Base-by-base conservation (phyloP, 768 basidiomycete genomes). In the Russula compacta region DNA sequence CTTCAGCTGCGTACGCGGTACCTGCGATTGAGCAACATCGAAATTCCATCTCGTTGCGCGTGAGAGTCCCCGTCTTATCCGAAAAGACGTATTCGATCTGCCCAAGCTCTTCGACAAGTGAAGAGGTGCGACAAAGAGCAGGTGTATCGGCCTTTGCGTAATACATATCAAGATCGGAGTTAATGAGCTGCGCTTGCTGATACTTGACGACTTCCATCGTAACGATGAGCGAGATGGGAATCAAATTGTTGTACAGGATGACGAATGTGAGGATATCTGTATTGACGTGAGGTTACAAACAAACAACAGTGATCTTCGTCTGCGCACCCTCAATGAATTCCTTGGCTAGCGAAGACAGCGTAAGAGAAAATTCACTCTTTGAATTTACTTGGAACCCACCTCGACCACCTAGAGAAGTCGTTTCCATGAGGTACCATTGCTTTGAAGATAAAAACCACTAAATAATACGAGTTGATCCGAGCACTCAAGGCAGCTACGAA, bases 161-260 rank as follows among this genome's bases (percentile, higher is more conserved):
- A 74, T 99, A 99, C 95, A 99, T 98, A 75, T 99, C 97, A 53
- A 95, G 83, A 73, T 95, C 97, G 29, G 83, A 93, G 73, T 98
- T 99, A 79, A 99, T 99, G 55, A 98, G 81, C 39, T 91, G 88
- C 1, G 97, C 95, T 75, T 98, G 97, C 72, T 97, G 94, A 69
- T 88, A 98, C 72, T 98, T 98, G 76, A 99, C 97, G 38, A 98
- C 89, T 77, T 99, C 97, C 89, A 98, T 98, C 4, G 97, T 98
- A 67, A 99, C 97, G 68, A 98, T 95, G 67, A 99, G 85, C 58
- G 95, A 98, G 69, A 99, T 99, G 4, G 95, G 95, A 63, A 99
- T 98, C 67, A 99, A 81, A 76, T 98, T 99, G 78, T 98, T 98
- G 79, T 98, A 98, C 43, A 98, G 80, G 73, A 99, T 95, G 73